Percentiles rank a stretch among this genome's conserved stretches.
phyloP scores from a whole-genome alignment of 228 moss, liverwort and hornwort genomes.

The Sphagnum magellanicum region DNA sequence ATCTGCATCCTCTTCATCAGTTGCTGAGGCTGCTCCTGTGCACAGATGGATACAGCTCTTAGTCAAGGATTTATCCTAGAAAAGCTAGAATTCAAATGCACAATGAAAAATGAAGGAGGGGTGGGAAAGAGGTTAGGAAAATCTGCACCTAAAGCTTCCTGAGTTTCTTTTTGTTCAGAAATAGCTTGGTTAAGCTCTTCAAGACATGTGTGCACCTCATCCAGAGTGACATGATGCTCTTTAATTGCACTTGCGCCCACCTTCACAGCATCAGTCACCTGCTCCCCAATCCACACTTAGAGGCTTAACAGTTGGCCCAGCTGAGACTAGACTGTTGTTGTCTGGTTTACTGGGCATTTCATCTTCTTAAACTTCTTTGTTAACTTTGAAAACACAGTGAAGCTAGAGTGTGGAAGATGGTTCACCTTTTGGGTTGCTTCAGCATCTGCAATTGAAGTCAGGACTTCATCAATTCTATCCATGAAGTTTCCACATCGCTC shows the following conservation, averaged over 20 bases:
- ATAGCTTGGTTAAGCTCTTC: slow-evolving; percentile 82
- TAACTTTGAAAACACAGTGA: no score
- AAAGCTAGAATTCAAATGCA: not conserved
- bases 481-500: slow-evolving; percentile 75
- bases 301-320: no score
- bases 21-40: slow-evolving; percentile 45
- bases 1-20: slow-evolving; percentile 29
- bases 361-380: no score
- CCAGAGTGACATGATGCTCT: slow-evolving; percentile 78
- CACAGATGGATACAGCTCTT: not conserved
- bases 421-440: slow-evolving; percentile 80
- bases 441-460: slow-evolving; percentile 74
- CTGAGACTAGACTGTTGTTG: no score
- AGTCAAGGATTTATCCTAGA: not conserved
- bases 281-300: slow-evolving; percentile 4
- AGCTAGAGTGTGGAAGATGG: no score
- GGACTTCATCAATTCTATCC: slow-evolving; percentile 87
- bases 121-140: not conserved
- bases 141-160: slow-evolving; percentile 54
- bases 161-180: slow-evolving; percentile 62
- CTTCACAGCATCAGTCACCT: slow-evolving; percentile 86
- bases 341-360: no score
- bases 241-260: slow-evolving; percentile 79
- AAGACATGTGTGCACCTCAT: slow-evolving; percentile 76
- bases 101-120: not conserved